Evolutionary conservation across 2,329 filamentous ascomycete genomes (phyloP), one percentile per base, ranked within the genome.

Genomic region (Chaetomiaceae sp.): DNA sequence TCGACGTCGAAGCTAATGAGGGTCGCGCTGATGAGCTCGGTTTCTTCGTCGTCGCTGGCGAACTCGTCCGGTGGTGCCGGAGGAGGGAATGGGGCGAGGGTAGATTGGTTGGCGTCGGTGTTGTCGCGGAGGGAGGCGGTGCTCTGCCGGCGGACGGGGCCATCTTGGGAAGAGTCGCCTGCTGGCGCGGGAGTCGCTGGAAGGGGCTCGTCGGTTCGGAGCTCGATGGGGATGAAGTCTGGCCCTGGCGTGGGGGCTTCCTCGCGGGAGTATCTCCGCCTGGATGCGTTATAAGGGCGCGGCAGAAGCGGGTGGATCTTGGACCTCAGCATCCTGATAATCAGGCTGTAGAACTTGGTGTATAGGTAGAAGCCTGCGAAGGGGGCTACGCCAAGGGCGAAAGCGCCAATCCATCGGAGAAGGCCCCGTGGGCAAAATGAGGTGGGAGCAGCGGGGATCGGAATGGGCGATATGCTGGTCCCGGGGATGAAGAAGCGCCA

Each of bases 1-100:
- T 83, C 79, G 23, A 82, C 78, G 50, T 83, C 79, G 50, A 83
- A 82, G 56, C 77, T 81, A 45, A 83, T 81, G 5, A 82, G 65
- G 0, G 78, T 81, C 1, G 78, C 74, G 48, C 73, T 78, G 20
- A 81, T 67, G 42, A 74, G 70, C 42, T 79, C 78, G 13, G 60
- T 58, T 33, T 75, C 78, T 43, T 81, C 78, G 47, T 82, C 79
- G 41, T 82, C 79, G 12, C 72, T 78, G 10, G 68, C 74, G 52
- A 76, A 78, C 35, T 79, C 78, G 50, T 77, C 74, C 6, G 30
- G 37, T 3, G 3, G 31, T 35, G 35, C 27, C 16, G 40, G 30
- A 21, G 48, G 13, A 46, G 47, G n/a, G 27, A 16, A 7, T 8
- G 10, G 5, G 30, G 5, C 9, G 4, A 13, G 30, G 45, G 47